Conservation (phyloP, 169 alveolate genomes). For the Amoebophrya sp. region DNA sequence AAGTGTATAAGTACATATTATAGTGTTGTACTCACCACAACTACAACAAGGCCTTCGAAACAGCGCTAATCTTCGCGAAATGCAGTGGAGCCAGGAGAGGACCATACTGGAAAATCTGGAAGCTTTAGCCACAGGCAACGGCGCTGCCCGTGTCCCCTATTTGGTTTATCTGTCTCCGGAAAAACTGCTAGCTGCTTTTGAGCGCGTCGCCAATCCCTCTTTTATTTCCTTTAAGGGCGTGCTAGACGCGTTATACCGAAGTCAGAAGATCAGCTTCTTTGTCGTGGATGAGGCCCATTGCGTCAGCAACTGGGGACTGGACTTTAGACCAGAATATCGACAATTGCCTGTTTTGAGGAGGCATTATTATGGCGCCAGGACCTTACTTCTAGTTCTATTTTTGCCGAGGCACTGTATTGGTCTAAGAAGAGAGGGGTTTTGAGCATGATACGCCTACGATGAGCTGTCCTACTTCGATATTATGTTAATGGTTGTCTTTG, state of each 20-base stretch:
- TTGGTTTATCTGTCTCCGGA: background rate
- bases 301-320: conserved; percentile 97
- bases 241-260: background rate
- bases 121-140: background rate
- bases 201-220: background rate
- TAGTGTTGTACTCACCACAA: too few species aligned
- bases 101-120: background rate
- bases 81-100: background rate
- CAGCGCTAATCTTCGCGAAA: too few species aligned
- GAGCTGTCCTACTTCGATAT: too few species aligned
- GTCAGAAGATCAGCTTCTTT: conserved; percentile 64
- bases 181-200: background rate
- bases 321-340: conserved; percentile 89
- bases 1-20: too few species aligned
- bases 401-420: too few species aligned
- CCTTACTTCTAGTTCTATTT: too few species aligned
- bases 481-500: too few species aligned
- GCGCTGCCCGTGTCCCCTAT: background rate
- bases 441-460: too few species aligned
- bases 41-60: too few species aligned
- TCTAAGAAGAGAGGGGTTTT: too few species aligned
- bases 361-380: too few species aligned
- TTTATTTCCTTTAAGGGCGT: background rate
- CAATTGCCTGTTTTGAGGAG: too few species aligned
- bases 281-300: conserved; percentile 98